Evolutionary conservation across 2,329 filamentous ascomycete genomes (phyloP).

Genomic region (Trichoderma asperellum): DNA sequence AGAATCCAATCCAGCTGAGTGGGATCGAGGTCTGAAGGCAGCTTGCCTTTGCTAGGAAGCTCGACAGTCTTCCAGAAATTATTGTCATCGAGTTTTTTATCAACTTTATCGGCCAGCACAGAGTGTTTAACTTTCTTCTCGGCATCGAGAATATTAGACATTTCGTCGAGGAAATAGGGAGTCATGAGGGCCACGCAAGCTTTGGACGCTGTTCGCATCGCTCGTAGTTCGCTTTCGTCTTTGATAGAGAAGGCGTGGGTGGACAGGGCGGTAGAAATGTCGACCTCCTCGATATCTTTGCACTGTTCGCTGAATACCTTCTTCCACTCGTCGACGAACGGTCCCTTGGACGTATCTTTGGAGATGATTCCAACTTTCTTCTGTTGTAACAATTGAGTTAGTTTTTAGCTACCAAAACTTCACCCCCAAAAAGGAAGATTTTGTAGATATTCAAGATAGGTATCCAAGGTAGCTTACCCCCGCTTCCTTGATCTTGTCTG

Average conservation of each 20-base stretch:
- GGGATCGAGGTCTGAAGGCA: conserved; percentile 85
- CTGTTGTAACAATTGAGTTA: conserved; percentile 46
- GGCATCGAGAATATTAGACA: conserved; percentile 92
- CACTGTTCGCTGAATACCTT: conserved; percentile 75
- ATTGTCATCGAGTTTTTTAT: conserved; percentile 86
- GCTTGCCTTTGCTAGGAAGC: conserved; percentile 70
- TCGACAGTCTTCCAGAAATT: conserved; percentile 89
- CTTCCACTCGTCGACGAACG: conserved; percentile 97
- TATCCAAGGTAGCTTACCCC: conserved; percentile 63
- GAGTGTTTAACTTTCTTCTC: conserved; percentile 97
- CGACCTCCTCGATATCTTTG: conserved; percentile 86
- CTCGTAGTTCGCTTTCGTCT: conserved; percentile 89
- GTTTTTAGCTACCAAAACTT: background rate
- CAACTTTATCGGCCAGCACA: conserved; percentile 81
- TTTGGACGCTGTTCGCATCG: conserved; percentile 91
- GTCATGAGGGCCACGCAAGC: conserved; percentile 94
- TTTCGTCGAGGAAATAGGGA: conserved; percentile 96
- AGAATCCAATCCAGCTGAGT: conserved; percentile 93
- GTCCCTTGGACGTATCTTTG: conserved; percentile 81
- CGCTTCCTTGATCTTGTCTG: conserved; percentile 83
- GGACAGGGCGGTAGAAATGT: conserved; percentile 81
- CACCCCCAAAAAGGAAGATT: conserved; percentile 10
- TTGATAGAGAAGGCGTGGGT: conserved; percentile 86
- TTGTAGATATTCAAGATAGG: background rate
- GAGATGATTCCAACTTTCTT: conserved; percentile 87